Evolutionary conservation across 2,329 filamentous ascomycete species (phyloP).

Genomic region (Thielaviopsis musarum): DNA sequence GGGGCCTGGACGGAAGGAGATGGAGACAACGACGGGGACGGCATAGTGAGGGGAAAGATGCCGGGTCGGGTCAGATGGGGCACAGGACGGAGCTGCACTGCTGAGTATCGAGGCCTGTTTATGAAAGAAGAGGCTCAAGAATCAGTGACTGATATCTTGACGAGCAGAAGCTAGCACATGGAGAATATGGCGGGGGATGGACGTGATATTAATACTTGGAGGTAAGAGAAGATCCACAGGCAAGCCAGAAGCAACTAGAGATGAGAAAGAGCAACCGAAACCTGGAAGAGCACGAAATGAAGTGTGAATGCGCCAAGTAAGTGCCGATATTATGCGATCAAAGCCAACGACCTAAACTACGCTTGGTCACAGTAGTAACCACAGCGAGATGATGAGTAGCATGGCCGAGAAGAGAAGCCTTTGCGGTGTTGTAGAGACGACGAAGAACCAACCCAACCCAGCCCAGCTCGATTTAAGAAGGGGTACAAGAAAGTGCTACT

Average conservation of each 20-base stretch:
- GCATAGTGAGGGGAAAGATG: neutral
- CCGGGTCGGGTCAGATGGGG: neutral
- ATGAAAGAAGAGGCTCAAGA: neutral
- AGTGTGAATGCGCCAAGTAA: neutral
- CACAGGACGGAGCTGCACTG: neutral
- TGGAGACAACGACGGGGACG: neutral
- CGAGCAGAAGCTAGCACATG: neutral
- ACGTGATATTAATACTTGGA: neutral
- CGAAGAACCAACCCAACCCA: neutral
- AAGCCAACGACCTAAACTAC: neutral
- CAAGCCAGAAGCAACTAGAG: neutral
- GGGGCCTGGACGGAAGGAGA: constrained; percentile 26
- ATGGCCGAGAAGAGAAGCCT: neutral
- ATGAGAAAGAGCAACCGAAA: neutral
- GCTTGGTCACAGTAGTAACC: neutral
- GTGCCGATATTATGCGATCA: neutral
- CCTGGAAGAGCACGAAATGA: neutral
- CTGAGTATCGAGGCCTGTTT: neutral
- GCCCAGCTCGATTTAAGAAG: neutral
- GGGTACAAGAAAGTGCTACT: neutral
- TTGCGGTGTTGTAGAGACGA: neutral
- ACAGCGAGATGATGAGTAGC: neutral
- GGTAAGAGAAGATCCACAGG: no score
- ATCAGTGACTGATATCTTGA: neutral
- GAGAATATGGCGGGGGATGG: neutral